phyloP scores from a whole-genome alignment of 176 grass and related monocot species.

The Ensete ventricosum region DNA sequence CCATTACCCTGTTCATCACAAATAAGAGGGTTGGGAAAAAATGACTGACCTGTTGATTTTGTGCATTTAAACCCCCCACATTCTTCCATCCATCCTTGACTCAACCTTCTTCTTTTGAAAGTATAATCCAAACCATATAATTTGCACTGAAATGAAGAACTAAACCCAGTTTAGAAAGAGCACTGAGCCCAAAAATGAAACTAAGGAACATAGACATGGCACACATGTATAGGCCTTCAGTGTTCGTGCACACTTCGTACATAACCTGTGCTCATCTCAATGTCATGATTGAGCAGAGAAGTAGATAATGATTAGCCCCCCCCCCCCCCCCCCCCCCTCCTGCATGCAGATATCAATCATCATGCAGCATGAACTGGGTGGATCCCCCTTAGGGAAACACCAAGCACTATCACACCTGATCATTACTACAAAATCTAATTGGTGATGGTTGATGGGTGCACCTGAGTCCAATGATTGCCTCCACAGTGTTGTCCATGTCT shows the following conservation, averaged over 20 bases:
- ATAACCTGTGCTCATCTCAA: not conserved
- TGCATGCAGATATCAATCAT: slow-evolving; percentile 7
- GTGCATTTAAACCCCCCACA: too few species aligned
- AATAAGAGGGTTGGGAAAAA: too few species aligned
- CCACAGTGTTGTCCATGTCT: not conserved
- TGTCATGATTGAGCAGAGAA: not conserved
- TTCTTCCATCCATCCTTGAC: too few species aligned
- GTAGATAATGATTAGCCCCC: not conserved
- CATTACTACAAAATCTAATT: too few species aligned
- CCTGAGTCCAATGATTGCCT: slow-evolving; percentile 6
- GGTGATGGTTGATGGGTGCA: not conserved
- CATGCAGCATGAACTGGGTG: not conserved
- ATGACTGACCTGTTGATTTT: too few species aligned
- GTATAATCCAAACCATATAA: too few species aligned
- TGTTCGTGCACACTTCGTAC: not conserved
- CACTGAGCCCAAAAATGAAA: too few species aligned
- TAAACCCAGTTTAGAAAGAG: too few species aligned
- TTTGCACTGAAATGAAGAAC: too few species aligned
- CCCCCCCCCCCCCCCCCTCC: too few species aligned
- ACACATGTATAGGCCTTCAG: not conserved
- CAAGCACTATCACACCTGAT: not conserved
- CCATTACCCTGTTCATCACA: too few species aligned
- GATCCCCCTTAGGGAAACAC: not conserved
- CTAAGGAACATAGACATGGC: not conserved
- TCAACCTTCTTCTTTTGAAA: too few species aligned